Conservation (phyloP, 176 grass and related monocot genomes). For the Melocanna baccifera region DNA sequence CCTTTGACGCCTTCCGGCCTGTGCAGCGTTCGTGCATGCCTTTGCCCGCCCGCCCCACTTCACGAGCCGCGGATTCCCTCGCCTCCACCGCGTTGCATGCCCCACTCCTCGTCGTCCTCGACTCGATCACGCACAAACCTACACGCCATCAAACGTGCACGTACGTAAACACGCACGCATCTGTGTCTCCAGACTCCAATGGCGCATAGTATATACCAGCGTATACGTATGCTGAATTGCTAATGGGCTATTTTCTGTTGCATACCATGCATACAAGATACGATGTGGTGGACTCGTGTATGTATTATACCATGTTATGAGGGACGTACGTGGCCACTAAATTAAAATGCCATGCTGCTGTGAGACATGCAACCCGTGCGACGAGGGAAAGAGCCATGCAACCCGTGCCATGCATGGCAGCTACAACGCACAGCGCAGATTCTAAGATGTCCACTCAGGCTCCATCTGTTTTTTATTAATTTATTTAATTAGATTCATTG, state of each 20-base stretch:
- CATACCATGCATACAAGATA: not conserved
- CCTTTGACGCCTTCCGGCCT: not conserved
- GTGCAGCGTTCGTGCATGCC: too few relatives aligned
- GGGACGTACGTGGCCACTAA: not conserved
- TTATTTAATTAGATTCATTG: not conserved
- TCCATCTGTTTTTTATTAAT: not conserved
- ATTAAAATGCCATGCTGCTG: not conserved
- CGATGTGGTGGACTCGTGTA: not conserved
- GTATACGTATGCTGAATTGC: too few relatives aligned
- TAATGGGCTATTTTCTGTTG: not conserved
- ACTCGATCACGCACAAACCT: not conserved
- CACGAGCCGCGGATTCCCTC: not conserved
- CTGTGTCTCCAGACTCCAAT: not conserved
- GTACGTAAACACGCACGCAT: not conserved
- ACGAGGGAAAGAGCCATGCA: not conserved
- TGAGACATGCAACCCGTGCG: too few relatives aligned
- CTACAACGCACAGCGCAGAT: conserved; percentile 4
- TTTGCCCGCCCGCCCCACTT: not conserved
- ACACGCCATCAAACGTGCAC: conserved; percentile 5
- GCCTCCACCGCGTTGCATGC: too few relatives aligned
- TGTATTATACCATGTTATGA: not conserved
- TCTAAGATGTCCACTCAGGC: conserved; percentile 1
- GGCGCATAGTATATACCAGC: not conserved
- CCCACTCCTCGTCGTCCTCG: too few relatives aligned
- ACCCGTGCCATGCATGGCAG: conserved; percentile 26